Percentiles rank a stretch among this genome's conserved stretches.
phyloP scores from a whole-genome alignment of 2,329 filamentous ascomycete species.

The Aspergillus ustus region DNA sequence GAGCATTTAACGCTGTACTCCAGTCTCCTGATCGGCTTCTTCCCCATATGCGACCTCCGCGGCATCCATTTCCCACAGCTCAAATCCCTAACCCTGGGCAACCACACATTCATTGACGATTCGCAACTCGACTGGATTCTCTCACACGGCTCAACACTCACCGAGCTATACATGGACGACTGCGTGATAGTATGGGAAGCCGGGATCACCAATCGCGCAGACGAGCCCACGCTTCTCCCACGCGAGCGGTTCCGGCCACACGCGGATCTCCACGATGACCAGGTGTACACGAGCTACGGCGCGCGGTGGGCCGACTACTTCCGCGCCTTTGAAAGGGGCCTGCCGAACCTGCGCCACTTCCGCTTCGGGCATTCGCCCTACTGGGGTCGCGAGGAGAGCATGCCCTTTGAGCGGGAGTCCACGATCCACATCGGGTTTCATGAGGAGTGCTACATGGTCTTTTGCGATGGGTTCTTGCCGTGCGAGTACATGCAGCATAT shows the following conservation, averaged over 20 bases:
- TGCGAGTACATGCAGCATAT: conserved; percentile 22
- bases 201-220: neutral
- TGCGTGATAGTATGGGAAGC: conserved; percentile 42
- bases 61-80: conserved; percentile 45
- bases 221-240: neutral
- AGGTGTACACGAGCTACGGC: neutral
- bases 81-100: conserved; percentile 46
- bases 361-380: neutral
- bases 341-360: neutral
- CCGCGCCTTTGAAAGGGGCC: neutral
- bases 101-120: conserved; percentile 50
- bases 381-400: neutral
- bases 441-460: conserved; percentile 25
- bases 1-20: conserved; percentile 47
- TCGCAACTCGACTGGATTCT: conserved; percentile 55
- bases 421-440: conserved; percentile 22
- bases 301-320: conserved; percentile 6
- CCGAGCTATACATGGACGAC: conserved; percentile 50
- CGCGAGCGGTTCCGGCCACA: neutral
- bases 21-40: conserved; percentile 46
- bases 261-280: neutral
- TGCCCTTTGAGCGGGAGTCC: conserved; percentile 25
- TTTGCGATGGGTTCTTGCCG: conserved; percentile 23
- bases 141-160: conserved; percentile 42
- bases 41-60: conserved; percentile 44